Conservation (phyloP, 108 stramenopile genomes). For the Skeletonema menzelii region DNA sequence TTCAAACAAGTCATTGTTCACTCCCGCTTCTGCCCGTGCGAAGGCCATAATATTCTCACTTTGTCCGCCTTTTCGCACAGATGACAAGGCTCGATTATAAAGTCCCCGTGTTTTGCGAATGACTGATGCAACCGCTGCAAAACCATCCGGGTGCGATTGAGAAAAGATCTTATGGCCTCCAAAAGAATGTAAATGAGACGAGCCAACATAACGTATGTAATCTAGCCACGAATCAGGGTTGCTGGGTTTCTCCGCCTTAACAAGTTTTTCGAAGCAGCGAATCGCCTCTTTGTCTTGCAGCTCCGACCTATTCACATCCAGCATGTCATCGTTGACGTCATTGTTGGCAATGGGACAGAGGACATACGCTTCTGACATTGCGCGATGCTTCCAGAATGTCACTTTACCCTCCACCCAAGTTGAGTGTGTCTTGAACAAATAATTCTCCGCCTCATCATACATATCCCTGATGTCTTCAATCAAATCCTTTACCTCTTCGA, state of each 20-base stretch:
- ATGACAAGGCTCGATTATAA: constrained; percentile 68
- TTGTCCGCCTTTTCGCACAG: constrained; percentile 37
- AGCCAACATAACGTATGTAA: constrained; percentile 51
- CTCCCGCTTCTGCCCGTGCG: constrained; percentile 8
- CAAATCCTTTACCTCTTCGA: constrained; percentile 72
- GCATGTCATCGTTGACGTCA: constrained; percentile 12
- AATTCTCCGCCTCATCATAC: constrained; percentile 68
- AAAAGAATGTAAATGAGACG: constrained; percentile 19
- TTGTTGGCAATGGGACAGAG: constrained; percentile 47
- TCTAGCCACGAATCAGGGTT: constrained; percentile 68
- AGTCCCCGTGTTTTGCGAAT: constrained; percentile 63
- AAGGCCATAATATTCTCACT: neutral
- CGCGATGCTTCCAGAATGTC: constrained; percentile 57
- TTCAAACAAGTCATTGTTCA: constrained; percentile 15
- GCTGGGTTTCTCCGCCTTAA: constrained; percentile 68
- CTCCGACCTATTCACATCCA: constrained; percentile 1
- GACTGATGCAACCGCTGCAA: constrained; percentile 31
- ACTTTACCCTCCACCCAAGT: constrained; percentile 61
- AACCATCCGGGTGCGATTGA: constrained; percentile 14
- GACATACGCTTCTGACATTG: constrained; percentile 56
- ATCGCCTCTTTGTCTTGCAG: constrained; percentile 21
- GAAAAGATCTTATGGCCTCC: constrained; percentile 12
- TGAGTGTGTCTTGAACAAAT: constrained; percentile 51
- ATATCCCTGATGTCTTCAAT: constrained; percentile 77
- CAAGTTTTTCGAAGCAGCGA: constrained; percentile 58